Percentiles rank a stretch among this genome's conserved stretches.
These are phyloP conservation scores for Cutaneotrichosporon daszewskae DNA, from an alignment of 1,284 basidiomycete species.

Conservation along the genomic window DNA sequence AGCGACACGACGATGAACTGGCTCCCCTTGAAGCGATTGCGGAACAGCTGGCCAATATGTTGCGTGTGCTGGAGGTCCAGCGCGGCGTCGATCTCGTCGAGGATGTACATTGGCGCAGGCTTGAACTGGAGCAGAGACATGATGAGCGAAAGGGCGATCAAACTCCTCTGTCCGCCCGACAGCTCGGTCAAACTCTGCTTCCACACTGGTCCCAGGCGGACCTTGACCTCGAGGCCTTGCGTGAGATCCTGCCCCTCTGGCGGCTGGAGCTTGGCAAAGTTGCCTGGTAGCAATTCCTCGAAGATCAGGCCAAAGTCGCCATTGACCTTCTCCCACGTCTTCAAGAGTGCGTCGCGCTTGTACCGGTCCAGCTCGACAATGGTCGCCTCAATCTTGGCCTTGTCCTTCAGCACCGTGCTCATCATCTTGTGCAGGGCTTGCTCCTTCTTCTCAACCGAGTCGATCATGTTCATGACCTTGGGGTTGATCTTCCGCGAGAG, in stretches of 20 bases:
- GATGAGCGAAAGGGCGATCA: constrained; percentile 94
- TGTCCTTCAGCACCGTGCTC: constrained; percentile 83
- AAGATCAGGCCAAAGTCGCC: constrained; percentile 95
- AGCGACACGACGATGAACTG: constrained; percentile 98
- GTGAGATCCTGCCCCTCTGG: constrained; percentile 90
- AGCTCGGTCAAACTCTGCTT: constrained; percentile 95
- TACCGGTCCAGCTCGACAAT: constrained; percentile 90
- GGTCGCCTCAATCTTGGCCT: constrained; percentile 91
- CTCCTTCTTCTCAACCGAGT: constrained; percentile 94
- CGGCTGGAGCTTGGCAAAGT: constrained; percentile 91
- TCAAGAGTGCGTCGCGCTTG: constrained; percentile 86
- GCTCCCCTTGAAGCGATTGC: constrained; percentile 86
- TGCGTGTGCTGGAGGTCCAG: constrained; percentile 94
- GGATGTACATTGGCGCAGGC: constrained; percentile 98
- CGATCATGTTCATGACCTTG: constrained; percentile 94
- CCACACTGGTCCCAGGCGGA: constrained; percentile 90
- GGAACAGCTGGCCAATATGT: constrained; percentile 93
- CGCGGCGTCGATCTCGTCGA: constrained; percentile 97
- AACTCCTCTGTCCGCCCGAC: constrained; percentile 91
- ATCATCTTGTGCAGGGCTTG: constrained; percentile 80
- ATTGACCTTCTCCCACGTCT: constrained; percentile 95
- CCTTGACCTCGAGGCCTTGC: constrained; percentile 97
- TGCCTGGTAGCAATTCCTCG: constrained; percentile 89
- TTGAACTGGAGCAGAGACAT: constrained; percentile 98
- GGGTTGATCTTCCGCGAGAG: constrained; percentile 95